phyloP scores from a whole-genome alignment of 345 rosid species.

The Alliaria petiolata region DNA sequence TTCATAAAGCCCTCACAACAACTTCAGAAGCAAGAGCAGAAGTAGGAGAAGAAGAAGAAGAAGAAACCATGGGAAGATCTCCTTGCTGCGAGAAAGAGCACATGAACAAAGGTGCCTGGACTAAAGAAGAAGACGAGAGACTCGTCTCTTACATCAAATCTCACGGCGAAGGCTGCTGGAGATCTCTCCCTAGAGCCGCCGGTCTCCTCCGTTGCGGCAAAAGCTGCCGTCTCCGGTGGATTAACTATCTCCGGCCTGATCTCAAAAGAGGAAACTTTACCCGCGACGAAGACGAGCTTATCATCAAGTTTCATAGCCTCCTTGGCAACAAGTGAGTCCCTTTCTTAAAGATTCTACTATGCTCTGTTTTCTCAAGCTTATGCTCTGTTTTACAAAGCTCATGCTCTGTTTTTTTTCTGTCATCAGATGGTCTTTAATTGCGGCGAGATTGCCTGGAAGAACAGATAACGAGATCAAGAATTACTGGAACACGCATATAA shows the following conservation, averaged over 20 bases:
- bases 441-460: constrained; percentile 78
- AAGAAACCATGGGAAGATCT: constrained; percentile 57
- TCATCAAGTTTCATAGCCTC: constrained; percentile 55
- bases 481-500: constrained; percentile 82
- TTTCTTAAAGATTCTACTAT: background rate
- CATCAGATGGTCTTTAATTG: constrained; percentile 74
- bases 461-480: constrained; percentile 87
- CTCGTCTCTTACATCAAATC: constrained; percentile 54
- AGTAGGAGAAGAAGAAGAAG: background rate
- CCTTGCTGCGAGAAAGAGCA: constrained; percentile 67
- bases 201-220: constrained; percentile 63
- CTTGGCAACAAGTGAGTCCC: constrained; percentile 57
- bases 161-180: constrained; percentile 66
- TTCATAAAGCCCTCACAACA: constrained; percentile 23
- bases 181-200: constrained; percentile 57
- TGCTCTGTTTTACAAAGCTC: background rate
- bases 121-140: constrained; percentile 48
- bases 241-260: constrained; percentile 58
- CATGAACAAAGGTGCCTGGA: constrained; percentile 72
- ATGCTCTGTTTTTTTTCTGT: background rate
- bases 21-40: constrained; percentile 4
- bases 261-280: constrained; percentile 65
- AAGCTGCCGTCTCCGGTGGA: constrained; percentile 67
- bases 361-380: background rate
- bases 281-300: constrained; percentile 55